Evolutionary conservation across 176 grass and related monocot species (phyloP), one percentile per base, ranked within the genome.

Genomic region (Miscanthus lutarioriparius): DNA sequence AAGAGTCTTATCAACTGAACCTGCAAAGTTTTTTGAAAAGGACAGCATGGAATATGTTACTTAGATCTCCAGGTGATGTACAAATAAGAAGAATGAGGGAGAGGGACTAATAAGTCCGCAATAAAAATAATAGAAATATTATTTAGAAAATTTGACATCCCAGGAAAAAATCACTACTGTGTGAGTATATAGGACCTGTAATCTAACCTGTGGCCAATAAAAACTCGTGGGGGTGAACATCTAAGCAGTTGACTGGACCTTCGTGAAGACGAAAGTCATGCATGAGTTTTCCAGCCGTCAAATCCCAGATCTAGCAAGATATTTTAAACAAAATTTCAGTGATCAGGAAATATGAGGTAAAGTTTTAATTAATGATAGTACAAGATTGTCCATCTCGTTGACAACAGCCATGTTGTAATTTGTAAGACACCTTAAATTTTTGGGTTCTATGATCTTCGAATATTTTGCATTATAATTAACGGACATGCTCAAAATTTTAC

Each of bases 171-270:
- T 63, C 58, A 53, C 22, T 54, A 38, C 30, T 32, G 2, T 7
- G 10, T 71, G 49, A 32, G 67, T 32, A 72, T 81, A 77, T 53
- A 85, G n/a, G 45, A 70, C 59, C 9, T 32, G 70, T 10, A 26
- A 77, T 82, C 76, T 76, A 90, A 95, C 96, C 92, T 95, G 96
- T 95, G 40, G 91, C 96, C 80, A 98, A 75, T 40, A 98, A 88
- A 83, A 95, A 90, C 59, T 98, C 91, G 20, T 92, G 71, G 25
- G 96, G 96, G 65, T 98, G 96, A 73, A 95, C 90, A 93, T 95
- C 96, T 82, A 98, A 79, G 79, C 91, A 95, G 80, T 95, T 90
- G 88, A 95, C 70, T 53, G 94, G 96, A 77, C 96, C 96, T 67
- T 91, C 80, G 64, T 98, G 96, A 83, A 87, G 66, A 80, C 56